A percentile compares a stretch with the other conserved stretches of the same genome.
Evolutionary conservation across 768 basidiomycete species (phyloP).

Genomic region (Rhodosporidiobolus odoratus): DNA sequence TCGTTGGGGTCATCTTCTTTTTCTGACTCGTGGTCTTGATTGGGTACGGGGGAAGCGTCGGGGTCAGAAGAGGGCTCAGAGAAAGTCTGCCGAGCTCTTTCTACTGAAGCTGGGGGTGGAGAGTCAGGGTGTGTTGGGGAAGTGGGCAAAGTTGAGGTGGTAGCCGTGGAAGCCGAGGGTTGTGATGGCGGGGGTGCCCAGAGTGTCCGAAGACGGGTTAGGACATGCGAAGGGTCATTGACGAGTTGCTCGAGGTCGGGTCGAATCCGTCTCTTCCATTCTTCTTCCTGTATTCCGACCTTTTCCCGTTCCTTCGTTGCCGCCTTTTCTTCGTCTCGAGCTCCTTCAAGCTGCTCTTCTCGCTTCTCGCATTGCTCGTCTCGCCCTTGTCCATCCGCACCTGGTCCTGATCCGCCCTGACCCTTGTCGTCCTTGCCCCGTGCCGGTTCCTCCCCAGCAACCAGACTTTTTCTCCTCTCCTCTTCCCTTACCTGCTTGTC

Average conservation of each 20-base stretch:
- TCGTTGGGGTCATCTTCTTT: slow-evolving; percentile 20
- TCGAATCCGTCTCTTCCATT: slow-evolving; percentile 52
- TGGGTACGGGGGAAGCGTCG: not conserved
- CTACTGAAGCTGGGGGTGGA: no score
- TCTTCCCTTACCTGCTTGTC: slow-evolving; percentile 1
- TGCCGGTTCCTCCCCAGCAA: not conserved
- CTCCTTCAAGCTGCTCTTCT: not conserved
- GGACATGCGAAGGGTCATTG: slow-evolving; percentile 58
- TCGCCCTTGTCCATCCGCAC: no score
- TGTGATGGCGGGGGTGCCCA: no score
- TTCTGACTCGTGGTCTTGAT: not conserved
- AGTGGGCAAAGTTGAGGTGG: no score
- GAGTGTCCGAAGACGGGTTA: not conserved
- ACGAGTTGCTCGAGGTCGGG: slow-evolving; percentile 69
- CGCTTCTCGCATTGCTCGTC: no score
- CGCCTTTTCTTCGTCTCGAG: not conserved
- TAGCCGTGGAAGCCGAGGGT: no score
- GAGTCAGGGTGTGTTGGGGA: no score
- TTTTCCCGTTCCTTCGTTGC: not conserved
- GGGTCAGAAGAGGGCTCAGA: not conserved
- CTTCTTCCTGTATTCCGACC: not conserved
- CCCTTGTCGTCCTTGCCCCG: not conserved
- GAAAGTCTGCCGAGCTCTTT: no score
- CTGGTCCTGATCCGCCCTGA: no score
- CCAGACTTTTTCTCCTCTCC: not conserved